Evolutionary conservation across 257 asterid species (phyloP), one percentile per base, ranked within the genome.

Genomic region (Primulina huaijiensis): DNA sequence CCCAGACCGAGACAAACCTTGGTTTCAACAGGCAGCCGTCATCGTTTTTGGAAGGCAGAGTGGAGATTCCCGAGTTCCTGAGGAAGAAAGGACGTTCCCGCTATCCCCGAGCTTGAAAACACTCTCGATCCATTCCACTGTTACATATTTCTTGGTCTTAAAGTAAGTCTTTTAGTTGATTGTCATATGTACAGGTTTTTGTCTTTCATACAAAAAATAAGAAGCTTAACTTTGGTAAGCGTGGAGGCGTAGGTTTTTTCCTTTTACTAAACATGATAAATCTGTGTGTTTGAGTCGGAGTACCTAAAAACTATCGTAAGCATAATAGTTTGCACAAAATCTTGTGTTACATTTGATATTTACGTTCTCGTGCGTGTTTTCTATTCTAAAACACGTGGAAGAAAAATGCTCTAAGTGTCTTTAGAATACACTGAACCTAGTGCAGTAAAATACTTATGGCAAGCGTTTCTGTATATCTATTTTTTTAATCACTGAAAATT

Each of bases 51-150:
- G 98, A 92, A 79, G 88, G 94, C 35, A 83, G 86, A 8, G 89
- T 89, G 8, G 96, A 92, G 77, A 89, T 92, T 72, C 98, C 98
- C 0, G 98, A 92, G 68, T 92, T 92, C 82, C 81, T 92, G 78
- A 86, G 84, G 83, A 92, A 89, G 86, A 92, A 92, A 71, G 97
- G 98, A 17, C 85, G 86, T 5, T 79, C 92, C 21, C 95, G 95
- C 65, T 92, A 78, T 76, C 98, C 96, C 53, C 82, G 97, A 86
- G 96, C 91, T 64, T 89, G 75, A 79, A 81, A 77, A 68, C 64
- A 1, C 17, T 12, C 53, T 43, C n/a, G 19, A 3, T 43, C 53
- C 3, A 16, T 50, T 50, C 20, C 20, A 17, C 57, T 17, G 53
- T 43, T 43, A 11, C 50, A 38, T 38, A 43, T 43, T 43, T 43